These are phyloP conservation scores for Carex kokanica DNA, from an alignment of 176 grass and related monocot genomes.

Conservation along the genomic window DNA sequence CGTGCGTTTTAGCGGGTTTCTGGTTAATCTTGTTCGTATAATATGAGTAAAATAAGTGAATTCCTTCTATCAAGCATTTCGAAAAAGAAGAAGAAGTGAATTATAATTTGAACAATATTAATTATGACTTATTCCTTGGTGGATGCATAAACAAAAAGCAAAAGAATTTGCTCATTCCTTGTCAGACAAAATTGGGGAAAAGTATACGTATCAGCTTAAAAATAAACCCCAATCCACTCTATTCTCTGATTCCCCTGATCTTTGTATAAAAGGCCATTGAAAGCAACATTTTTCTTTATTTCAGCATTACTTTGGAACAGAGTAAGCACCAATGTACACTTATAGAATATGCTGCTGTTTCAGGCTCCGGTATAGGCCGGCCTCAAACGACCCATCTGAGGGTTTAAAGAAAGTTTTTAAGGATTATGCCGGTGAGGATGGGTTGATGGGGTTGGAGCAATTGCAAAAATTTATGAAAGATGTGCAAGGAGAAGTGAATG, in stretches of 20 bases:
- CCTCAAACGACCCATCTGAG: constrained; percentile 52
- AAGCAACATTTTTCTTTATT: background rate
- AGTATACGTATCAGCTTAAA: background rate
- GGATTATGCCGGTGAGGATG: constrained; percentile 36
- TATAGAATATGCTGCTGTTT: constrained; percentile 77
- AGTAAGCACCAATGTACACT: constrained; percentile 40
- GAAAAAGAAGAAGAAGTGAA: too few relatives aligned
- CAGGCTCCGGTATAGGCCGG: constrained; percentile 49
- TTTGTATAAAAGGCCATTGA: constrained; percentile 11
- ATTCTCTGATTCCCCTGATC: constrained; percentile 1
- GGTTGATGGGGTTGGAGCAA: constrained; percentile 43
- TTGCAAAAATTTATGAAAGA: constrained; percentile 50
- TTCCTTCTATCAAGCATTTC: too few relatives aligned
- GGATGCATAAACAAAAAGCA: background rate
- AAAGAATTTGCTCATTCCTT: constrained; percentile 12
- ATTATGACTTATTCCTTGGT: constrained; percentile 5
- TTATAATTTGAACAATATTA: background rate
- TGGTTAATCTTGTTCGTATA: too few relatives aligned
- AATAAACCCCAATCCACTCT: constrained; percentile 22
- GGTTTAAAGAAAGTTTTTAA: constrained; percentile 41
- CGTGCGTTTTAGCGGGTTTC: too few relatives aligned
- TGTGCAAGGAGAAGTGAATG: constrained; percentile 47
- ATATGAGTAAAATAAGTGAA: too few relatives aligned
- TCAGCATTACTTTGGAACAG: background rate
- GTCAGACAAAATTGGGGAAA: constrained; percentile 7